Base-by-base conservation (phyloP, 768 basidiomycete species). In the Cyclocybe cylindracea region DNA sequence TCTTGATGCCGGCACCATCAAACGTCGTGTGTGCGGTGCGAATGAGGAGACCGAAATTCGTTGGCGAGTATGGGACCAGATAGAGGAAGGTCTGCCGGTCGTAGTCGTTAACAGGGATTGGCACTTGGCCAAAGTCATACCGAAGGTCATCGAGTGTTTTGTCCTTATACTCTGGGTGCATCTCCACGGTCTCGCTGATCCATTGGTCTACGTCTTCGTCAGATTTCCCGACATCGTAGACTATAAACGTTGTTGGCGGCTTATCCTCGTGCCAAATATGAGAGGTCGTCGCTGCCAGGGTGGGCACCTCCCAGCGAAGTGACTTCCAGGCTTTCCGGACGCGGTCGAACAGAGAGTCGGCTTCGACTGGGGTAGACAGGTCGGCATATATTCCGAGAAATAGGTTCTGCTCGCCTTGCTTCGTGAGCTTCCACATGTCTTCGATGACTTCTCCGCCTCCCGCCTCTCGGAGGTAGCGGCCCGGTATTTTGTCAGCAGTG, bases 371-470 rank as follows among this genome's bases (percentile, higher is more conserved):
- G 2, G 29, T 24, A 8, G 52, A 50, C 2, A 54, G 19, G 5
- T 51, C 38, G 13, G 50, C 50, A 39, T 56, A 57, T 10, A 57
- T 47, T 8, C 58, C 58, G 38, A 60, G 48, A 40, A 61, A 61
- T 9, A 61, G 48, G 48, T 57, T 58, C 42, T 61, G 59, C 38
- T 61, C 59, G 32, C 59, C 59, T 37, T 57, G 56, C 40, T 61
- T 61, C 34, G 53, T 61, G 46, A 61, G 51, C 19, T 61, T 58
- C 56, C 56, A 55, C 36, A 61, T 53, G 47, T 61, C 59, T 29
- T 61, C 59, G 36, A 61, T 55, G 18, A 55, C 53, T 38, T 61
- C 59, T 13, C 56, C 59, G 38, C 59, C 59, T 34, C 56, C 56
- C 16, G 56, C 56, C 38, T 61, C 59, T 36, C 59, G 56, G 13